Conservation (phyloP, 2,329 filamentous ascomycete genomes). For the Fusarium bactridioides region DNA sequence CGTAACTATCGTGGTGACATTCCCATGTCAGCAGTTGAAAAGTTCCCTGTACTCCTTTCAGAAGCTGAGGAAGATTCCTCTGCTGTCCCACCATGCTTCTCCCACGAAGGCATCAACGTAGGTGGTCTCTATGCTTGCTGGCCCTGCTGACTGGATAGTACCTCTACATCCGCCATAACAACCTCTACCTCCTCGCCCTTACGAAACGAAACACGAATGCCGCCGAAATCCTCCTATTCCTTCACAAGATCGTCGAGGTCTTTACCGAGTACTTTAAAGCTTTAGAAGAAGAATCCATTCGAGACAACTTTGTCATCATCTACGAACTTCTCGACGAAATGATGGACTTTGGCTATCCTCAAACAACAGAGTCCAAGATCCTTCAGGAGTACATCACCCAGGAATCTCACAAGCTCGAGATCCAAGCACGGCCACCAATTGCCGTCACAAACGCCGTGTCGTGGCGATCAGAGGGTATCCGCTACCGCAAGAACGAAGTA, state of each 20-base stretch:
- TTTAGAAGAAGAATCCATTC: conserved; percentile 96
- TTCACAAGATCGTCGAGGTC: conserved; percentile 97
- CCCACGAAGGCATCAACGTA: conserved; percentile 97
- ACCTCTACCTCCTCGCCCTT: conserved; percentile 95
- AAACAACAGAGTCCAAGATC: conserved; percentile 98
- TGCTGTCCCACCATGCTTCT: conserved; percentile 96
- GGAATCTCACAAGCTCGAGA: conserved; percentile 97
- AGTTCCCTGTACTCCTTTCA: conserved; percentile 93
- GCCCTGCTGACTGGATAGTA: conserved; percentile 65
- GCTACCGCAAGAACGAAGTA: conserved; percentile 99
- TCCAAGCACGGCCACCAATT: conserved; percentile 94
- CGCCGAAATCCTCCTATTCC: conserved; percentile 95
- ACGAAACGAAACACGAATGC: conserved; percentile 99
- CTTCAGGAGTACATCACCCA: conserved; percentile 99
- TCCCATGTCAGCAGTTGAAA: conserved; percentile 98
- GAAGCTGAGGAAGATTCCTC: conserved; percentile 99
- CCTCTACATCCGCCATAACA: conserved; percentile 99
- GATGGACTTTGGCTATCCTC: conserved; percentile 99
- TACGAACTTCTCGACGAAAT: conserved; percentile 99
- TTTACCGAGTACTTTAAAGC: conserved; percentile 99
- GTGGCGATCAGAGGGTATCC: conserved; percentile 96
- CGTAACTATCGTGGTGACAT: conserved; percentile 99
- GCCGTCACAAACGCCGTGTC: conserved; percentile 98
- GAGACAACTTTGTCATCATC: conserved; percentile 99
- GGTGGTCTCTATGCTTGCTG: conserved; percentile 45